These are phyloP conservation scores for Colletotrichum abscissum DNA, from an alignment of 2,329 filamentous ascomycete genomes.

Conservation along the genomic window DNA sequence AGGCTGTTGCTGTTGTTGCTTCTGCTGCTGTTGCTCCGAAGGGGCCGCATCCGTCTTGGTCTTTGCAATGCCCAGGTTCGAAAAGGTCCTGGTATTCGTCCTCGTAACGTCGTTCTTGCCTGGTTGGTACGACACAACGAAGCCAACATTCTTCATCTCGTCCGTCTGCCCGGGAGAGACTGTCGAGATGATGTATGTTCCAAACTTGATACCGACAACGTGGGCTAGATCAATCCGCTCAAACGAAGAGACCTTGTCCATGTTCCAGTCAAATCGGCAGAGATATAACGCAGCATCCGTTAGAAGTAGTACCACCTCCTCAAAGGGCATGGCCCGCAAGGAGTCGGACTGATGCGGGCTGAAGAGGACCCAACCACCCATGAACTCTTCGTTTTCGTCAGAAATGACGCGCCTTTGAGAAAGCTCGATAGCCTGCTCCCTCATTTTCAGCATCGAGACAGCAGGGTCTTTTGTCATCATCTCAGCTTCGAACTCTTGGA, in stretches of 20 bases:
- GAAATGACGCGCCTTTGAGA: conserved; percentile 88
- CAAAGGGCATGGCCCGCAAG: conserved; percentile 75
- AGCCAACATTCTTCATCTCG: conserved; percentile 83
- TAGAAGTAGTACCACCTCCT: conserved; percentile 88
- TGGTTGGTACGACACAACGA: conserved; percentile 82
- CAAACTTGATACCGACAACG: conserved; percentile 78
- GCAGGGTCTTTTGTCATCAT: conserved; percentile 95
- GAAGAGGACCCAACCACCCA: conserved; percentile 89
- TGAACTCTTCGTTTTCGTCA: conserved; percentile 84
- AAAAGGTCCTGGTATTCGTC: conserved; percentile 88
- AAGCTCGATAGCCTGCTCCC: conserved; percentile 90
- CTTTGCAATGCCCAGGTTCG: conserved; percentile 52
- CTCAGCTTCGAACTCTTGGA: conserved; percentile 92
- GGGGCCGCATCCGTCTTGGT: conserved; percentile 12
- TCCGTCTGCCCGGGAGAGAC: conserved; percentile 82
- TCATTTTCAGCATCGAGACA: conserved; percentile 84
- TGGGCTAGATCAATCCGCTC: conserved; percentile 85
- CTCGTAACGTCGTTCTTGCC: conserved; percentile 78
- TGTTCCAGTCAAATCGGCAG: conserved; percentile 93
- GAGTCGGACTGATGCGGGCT: conserved; percentile 80
- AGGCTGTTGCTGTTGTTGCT: conserved; percentile 10
- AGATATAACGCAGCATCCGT: conserved; percentile 89
- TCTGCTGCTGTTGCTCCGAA: conserved; percentile 11
- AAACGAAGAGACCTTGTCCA: conserved; percentile 93
- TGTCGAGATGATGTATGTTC: conserved; percentile 91